Evolutionary conservation across 1,284 basidiomycete species (phyloP), one percentile per base, ranked within the genome.

Genomic region (Malassezia sp.): DNA sequence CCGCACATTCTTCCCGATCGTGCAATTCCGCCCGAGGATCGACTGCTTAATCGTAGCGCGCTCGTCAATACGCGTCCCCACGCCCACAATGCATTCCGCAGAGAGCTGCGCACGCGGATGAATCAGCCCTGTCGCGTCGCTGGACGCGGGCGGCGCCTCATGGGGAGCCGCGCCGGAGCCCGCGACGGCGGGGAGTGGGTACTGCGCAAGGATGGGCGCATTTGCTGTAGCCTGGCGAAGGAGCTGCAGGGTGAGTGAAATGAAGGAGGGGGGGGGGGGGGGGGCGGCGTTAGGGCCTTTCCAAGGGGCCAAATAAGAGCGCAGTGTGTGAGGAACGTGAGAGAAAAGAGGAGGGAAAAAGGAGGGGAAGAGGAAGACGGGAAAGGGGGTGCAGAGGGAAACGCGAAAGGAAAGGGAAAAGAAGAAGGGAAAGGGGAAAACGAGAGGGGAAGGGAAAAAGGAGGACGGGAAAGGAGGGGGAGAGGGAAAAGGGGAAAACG

Each of bases 11-110:
- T 81, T 85, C 10, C 88, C 89, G 51, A 96, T 85, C 18, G 80
- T 73, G 60, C 87, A 91, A 63, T 90, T 86, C 51, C 82, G 78
- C 5, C 91, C 91, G 20, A 96, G 79, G 18, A 90, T 78, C 7
- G 82, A 84, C 56, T 83, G 82, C 71, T 93, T 96, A 71, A 97
- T 81, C 26, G 75, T 82, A 15, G 84, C 80, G 34, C 81, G 80
- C 65, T 95, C 90, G 5, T 81, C 83, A 5, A 97, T 76, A 40
- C 80, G 79, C 9, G 84, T 84, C 3, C 82, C 85, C 37, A 80
- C 79, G 6, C 84, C 86, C 11, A 96, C 75, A 48, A 87, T 77
- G 10, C 82, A 84, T 70, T 96, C 90, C 2, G 78, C 73, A 1
- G 87, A 89, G 57, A 95, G 84, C 59, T 85, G 84, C 1, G 84